These are phyloP conservation scores for Salicornia ramosissima DNA, from an alignment of 148 eudicot genomes.

Conservation along the genomic window DNA sequence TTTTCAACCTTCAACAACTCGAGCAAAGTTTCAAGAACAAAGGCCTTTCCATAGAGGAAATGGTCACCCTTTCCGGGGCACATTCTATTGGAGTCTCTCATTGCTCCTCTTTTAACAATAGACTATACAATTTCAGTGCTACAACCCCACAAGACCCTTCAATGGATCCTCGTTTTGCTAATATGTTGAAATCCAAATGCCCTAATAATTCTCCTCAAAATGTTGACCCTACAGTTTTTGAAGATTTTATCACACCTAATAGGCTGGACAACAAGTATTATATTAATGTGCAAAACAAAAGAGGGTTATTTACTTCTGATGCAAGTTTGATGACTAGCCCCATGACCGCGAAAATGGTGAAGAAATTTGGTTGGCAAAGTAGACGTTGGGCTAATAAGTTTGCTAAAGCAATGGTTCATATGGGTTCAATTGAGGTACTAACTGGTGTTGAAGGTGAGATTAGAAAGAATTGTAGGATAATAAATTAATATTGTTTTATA, in stretches of 20 bases:
- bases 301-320: constrained; percentile 29
- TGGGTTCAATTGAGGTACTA: constrained; percentile 42
- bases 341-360: constrained; percentile 19
- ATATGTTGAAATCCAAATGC: constrained; percentile 12
- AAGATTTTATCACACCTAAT: constrained; percentile 29
- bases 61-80: constrained; percentile 41
- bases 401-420: constrained; percentile 33
- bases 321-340: constrained; percentile 24
- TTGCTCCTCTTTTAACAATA: constrained; percentile 27
- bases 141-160: constrained; percentile 35
- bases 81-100: constrained; percentile 38
- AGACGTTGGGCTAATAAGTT: constrained; percentile 26
- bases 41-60: constrained; percentile 29
- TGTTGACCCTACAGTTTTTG: constrained; percentile 21
- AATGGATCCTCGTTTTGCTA: constrained; percentile 25
- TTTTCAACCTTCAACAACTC: constrained; percentile 20
- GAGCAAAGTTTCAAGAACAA: constrained; percentile 19
- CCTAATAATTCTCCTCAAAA: constrained; percentile 6
- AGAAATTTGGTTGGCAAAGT: constrained; percentile 12
- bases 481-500: constrained; percentile 15
- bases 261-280: constrained; percentile 39
- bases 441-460: constrained; percentile 30
- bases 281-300: constrained; percentile 20
- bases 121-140: constrained; percentile 24
- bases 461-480: constrained; percentile 31